Base-by-base conservation (phyloP, 1,284 basidiomycete genomes). In the Ceratobasidium sp. region DNA sequence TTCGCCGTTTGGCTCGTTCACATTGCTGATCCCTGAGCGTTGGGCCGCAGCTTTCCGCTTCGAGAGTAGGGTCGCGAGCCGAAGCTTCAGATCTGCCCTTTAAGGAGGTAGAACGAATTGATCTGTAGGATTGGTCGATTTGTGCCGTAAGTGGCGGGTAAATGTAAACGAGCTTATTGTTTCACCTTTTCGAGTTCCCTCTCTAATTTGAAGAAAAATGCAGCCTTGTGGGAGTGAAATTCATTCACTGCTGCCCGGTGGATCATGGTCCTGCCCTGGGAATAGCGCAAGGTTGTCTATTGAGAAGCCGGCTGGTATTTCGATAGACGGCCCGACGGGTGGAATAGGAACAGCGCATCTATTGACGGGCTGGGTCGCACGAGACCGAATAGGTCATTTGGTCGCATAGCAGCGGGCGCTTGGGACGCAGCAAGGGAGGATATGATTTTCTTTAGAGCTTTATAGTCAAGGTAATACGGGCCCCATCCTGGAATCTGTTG, bases 401-500 rank as follows among this genome's bases (percentile, higher is more conserved):
- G 94, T 70, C 93, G 88, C 70, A 94, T 84, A 72, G 93, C 93
- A 48, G 92, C 85, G 32, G 53, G 34, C 2, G 96, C 92, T 74
- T 92, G 89, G 77, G 96, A 94, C 48, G 94, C 93, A 72, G 92
- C 90, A 74, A 98, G 88, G n/a, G 97, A 97, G 75, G 97, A 98
- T 80, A 99, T 97, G 79, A 99, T 98, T 87, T 97, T 97, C 84
- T 97, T 97, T 80, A 97, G 86, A 77, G 92, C 92, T 85, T 99
- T 99, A 87, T 99, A 99, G 84, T 99, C 97, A 76, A 98, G 89
- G 82, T 99, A 99, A 84, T 94, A 96, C 34, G 87, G 82, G 26
- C 93, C 94, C 97, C 97, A 99, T 83, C 96, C 96, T 67, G 97
- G 96, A 72, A 98, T 91, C 83, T 98, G 96, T 81, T 97, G 93